Evolutionary conservation across 78 protist species (phyloP).

Genomic region (Planoprotostelium fungivorum): DNA sequence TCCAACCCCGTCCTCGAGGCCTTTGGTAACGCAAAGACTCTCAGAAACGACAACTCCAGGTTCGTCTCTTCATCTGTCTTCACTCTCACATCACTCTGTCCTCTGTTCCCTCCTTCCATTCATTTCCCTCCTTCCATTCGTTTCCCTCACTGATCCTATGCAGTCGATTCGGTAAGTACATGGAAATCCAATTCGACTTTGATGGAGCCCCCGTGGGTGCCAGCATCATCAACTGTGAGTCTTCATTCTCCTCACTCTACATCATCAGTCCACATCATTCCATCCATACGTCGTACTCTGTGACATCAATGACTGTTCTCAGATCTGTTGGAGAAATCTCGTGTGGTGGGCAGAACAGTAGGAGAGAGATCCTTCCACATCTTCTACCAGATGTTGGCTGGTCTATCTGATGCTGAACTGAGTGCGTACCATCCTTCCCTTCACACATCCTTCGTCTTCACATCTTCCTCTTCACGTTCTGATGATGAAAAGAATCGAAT

Average conservation of each 20-base stretch:
- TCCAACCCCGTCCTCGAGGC: constrained; percentile 90
- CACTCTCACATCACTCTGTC: background rate
- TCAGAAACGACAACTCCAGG: constrained; percentile 82
- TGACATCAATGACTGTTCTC: background rate
- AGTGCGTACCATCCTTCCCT: constrained; percentile 7
- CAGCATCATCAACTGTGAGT: constrained; percentile 65
- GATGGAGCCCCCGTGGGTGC: constrained; percentile 89
- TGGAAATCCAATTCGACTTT: constrained; percentile 85
- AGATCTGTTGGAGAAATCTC: constrained; percentile 82
- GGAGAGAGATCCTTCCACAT: constrained; percentile 93
- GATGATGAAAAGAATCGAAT: background rate
- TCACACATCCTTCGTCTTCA: background rate
- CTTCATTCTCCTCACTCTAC: background rate
- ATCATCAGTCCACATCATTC: background rate
- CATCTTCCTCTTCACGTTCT: background rate
- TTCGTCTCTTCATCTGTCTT: background rate
- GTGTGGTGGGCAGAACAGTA: constrained; percentile 70
- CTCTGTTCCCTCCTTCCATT: constrained; percentile 4
- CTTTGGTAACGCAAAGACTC: constrained; percentile 95
- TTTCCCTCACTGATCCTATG: background rate
- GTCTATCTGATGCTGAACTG: constrained; percentile 19
- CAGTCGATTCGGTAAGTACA: constrained; percentile 84
- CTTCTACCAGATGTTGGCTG: constrained; percentile 85
- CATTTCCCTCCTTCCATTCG: background rate
- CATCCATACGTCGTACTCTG: background rate